A percentile compares a stretch with the other conserved stretches of the same genome.
Evolutionary conservation across 371 early-diverging fungal genomes (phyloP).

Genomic region (Encephalitozoon hellem): DNA sequence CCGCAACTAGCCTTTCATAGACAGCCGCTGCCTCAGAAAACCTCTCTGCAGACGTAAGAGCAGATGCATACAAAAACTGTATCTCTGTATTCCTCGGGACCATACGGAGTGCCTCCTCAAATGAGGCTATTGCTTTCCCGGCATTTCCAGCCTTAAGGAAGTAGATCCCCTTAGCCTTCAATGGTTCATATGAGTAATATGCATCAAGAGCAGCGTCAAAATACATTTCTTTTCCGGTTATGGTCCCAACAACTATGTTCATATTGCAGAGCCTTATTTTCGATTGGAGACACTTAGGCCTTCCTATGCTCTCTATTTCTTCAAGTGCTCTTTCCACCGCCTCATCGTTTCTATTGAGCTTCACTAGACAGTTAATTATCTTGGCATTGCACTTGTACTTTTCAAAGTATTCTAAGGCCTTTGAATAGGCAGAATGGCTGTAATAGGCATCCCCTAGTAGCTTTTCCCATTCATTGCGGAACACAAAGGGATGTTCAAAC

Average conservation of each 20-base stretch:
- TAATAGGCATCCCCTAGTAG: background rate
- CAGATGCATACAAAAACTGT: conserved; percentile 32
- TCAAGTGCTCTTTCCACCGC: conserved; percentile 3
- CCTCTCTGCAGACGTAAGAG: background rate
- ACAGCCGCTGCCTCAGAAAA: conserved; percentile 21
- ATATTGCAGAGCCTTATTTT: conserved; percentile 9
- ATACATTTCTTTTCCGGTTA: conserved; percentile 14
- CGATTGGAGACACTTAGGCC: background rate
- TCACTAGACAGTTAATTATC: conserved; percentile 35
- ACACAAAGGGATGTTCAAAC: conserved; percentile 28
- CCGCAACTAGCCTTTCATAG: conserved; percentile 22
- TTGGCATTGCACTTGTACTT: background rate
- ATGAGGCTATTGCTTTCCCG: background rate
- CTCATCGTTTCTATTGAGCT: conserved; percentile 12
- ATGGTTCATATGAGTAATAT: conserved; percentile 34
- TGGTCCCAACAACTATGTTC: conserved; percentile 16
- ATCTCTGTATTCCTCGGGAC: conserved; percentile 24
- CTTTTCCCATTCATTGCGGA: conserved; percentile 17
- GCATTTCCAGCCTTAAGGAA: conserved; percentile 13
- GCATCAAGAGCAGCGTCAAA: conserved; percentile 21
- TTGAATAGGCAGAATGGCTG: background rate
- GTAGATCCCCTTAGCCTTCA: conserved; percentile 24
- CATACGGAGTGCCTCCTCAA: conserved; percentile 16
- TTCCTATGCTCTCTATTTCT: background rate
- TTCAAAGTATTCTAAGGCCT: background rate